Evolutionary conservation across 768 basidiomycete species (phyloP).

Genomic region (Termitomyces sp.): DNA sequence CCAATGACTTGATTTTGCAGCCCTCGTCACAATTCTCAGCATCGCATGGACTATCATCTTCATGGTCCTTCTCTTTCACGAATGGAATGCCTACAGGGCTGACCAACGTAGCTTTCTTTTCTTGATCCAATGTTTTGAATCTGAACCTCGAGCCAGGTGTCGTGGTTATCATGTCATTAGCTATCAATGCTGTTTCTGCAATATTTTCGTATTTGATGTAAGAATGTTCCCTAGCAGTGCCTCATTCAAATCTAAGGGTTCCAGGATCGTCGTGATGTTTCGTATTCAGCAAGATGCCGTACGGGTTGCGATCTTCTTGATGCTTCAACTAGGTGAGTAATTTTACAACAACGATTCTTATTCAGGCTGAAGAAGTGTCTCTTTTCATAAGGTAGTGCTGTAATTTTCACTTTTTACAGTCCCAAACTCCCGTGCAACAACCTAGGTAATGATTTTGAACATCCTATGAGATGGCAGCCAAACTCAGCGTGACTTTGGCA

Average conservation of each 20-base stretch:
- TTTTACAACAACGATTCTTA: background rate
- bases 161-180: slow-evolving; percentile 23
- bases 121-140: background rate
- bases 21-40: slow-evolving; percentile 27
- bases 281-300: slow-evolving; percentile 34
- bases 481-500: slow-evolving; percentile 1
- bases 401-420: slow-evolving; percentile 25
- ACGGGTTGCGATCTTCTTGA: slow-evolving; percentile 26
- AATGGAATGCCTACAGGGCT: slow-evolving; percentile 28
- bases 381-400: slow-evolving; percentile 25
- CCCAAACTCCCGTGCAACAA: slow-evolving; percentile 32
- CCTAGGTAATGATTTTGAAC: slow-evolving; percentile 20
- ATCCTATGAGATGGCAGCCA: background rate
- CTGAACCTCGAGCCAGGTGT: slow-evolving; percentile 21
- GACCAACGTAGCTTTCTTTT: slow-evolving; percentile 26
- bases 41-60: slow-evolving; percentile 30
- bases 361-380: too few species aligned
- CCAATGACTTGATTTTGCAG: slow-evolving; percentile 13
- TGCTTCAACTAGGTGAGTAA: slow-evolving; percentile 28
- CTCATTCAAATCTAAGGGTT: background rate
- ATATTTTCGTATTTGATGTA: slow-evolving; percentile 36
- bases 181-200: slow-evolving; percentile 27
- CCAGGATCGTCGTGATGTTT: slow-evolving; percentile 37
- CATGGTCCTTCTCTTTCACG: slow-evolving; percentile 29
- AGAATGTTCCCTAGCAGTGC: background rate